These are phyloP conservation scores for Gracilariopsis chorda DNA, from an alignment of 23 red algal species.

Conservation along the genomic window DNA sequence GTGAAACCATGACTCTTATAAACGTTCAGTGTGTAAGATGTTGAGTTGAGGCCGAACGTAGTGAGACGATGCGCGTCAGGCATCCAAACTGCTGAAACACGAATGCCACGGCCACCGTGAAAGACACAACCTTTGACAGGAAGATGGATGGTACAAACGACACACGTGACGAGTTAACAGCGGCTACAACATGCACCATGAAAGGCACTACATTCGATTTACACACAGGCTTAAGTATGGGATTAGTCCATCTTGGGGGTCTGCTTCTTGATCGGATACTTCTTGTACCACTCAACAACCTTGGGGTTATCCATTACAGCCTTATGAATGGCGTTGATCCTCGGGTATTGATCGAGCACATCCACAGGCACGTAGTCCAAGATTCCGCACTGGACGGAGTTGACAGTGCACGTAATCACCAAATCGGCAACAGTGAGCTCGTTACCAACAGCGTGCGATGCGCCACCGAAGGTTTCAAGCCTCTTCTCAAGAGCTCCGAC, in stretches of 20 bases:
- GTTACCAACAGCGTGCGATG: background rate
- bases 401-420: background rate
- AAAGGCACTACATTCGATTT: too few species aligned
- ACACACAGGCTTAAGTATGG: too few species aligned
- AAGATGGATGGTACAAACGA: too few species aligned
- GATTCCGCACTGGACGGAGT: background rate
- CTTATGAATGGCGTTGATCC: background rate
- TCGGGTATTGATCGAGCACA: slow-evolving; percentile 8
- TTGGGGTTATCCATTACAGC: slow-evolving; percentile 23
- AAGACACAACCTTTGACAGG: too few species aligned
- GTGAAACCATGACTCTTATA: too few species aligned
- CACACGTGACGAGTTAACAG: too few species aligned
- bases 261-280: slow-evolving; percentile 15
- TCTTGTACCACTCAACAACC: slow-evolving; percentile 46
- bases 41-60: too few species aligned
- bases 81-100: too few species aligned
- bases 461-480: background rate
- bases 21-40: too few species aligned
- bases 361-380: slow-evolving; percentile 4
- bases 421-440: slow-evolving; percentile 17
- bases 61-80: too few species aligned
- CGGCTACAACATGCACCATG: too few species aligned
- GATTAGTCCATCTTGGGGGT: background rate
- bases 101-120: too few species aligned
- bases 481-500: background rate